Conservation (phyloP, 768 basidiomycete species). For the Hericium alpestre region DNA sequence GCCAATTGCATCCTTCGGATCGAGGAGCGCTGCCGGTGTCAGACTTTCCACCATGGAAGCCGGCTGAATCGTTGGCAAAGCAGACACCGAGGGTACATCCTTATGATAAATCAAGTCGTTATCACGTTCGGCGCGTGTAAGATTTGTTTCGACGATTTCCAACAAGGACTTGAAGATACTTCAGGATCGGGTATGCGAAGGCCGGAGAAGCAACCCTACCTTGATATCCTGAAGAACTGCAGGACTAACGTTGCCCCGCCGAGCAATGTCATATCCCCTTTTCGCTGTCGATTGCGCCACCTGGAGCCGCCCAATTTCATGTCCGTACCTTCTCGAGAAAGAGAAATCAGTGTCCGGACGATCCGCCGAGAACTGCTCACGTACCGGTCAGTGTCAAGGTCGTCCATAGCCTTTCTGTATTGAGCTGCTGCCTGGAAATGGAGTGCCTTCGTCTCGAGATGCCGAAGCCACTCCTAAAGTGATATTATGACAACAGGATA, state of each 20-base stretch:
- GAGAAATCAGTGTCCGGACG: conserved; percentile 3
- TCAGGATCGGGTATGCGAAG: neutral
- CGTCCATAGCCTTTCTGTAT: conserved; percentile 81
- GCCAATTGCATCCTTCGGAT: conserved; percentile 46
- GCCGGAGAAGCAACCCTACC: conserved; percentile 28
- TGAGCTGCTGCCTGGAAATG: conserved; percentile 90
- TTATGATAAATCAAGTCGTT: conserved; percentile 95
- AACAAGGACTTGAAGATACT: conserved; percentile 51
- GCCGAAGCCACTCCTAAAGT: conserved; percentile 63
- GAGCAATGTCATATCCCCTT: conserved; percentile 57
- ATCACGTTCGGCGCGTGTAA: conserved; percentile 71
- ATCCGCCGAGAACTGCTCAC: conserved; percentile 10
- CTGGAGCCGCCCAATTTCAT: conserved; percentile 70
- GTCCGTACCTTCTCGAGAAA: conserved; percentile 57
- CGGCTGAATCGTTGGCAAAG: conserved; percentile 53
- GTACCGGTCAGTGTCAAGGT: conserved; percentile 66
- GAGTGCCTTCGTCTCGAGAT: conserved; percentile 68
- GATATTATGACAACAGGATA: neutral
- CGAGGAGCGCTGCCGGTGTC: conserved; percentile 42
- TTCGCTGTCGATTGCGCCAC: conserved; percentile 60
- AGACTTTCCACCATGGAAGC: conserved; percentile 55
- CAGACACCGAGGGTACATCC: conserved; percentile 64
- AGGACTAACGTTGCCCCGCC: conserved; percentile 48
- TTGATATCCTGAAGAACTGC: conserved; percentile 71
- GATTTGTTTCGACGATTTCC: conserved; percentile 54